phyloP scores from a whole-genome alignment of 1,284 basidiomycete species.

The Ceratorhiza oryzae-sativae region DNA sequence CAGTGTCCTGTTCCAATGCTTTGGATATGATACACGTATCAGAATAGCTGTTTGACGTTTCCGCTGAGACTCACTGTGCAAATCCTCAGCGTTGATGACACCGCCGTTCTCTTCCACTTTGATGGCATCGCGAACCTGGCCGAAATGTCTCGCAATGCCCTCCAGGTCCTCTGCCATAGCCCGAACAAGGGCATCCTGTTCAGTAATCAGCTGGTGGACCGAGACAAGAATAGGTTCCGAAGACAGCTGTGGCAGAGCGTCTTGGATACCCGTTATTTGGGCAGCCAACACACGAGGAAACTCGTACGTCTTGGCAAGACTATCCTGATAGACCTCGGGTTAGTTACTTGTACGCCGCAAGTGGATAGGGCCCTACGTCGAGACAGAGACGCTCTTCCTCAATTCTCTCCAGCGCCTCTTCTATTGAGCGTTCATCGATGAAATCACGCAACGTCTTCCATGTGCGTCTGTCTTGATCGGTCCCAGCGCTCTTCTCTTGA shows the following conservation, averaged over 20 bases:
- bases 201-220: conserved; percentile 59
- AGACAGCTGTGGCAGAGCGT: conserved; percentile 55
- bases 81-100: conserved; percentile 66
- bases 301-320: conserved; percentile 54
- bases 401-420: conserved; percentile 72
- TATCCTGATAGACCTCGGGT: neutral
- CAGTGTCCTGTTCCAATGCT: conserved; percentile 80
- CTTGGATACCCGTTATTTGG: conserved; percentile 60
- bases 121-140: conserved; percentile 71
- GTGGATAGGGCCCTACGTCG: conserved; percentile 62
- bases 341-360: no score
- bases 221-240: conserved; percentile 43
- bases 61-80: conserved; percentile 59
- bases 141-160: conserved; percentile 72
- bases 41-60: neutral
- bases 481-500: conserved; percentile 16
- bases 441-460: conserved; percentile 86
- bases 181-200: conserved; percentile 64
- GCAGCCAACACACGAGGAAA: conserved; percentile 66
- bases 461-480: conserved; percentile 57
- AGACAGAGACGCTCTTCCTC: conserved; percentile 69
- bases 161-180: conserved; percentile 76
- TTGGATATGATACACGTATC: neutral
- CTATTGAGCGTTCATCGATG: conserved; percentile 78
- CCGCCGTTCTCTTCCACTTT: conserved; percentile 60